Evolutionary conservation across 1,284 basidiomycete genomes (phyloP).

Genomic region (Kwoniella shivajii): DNA sequence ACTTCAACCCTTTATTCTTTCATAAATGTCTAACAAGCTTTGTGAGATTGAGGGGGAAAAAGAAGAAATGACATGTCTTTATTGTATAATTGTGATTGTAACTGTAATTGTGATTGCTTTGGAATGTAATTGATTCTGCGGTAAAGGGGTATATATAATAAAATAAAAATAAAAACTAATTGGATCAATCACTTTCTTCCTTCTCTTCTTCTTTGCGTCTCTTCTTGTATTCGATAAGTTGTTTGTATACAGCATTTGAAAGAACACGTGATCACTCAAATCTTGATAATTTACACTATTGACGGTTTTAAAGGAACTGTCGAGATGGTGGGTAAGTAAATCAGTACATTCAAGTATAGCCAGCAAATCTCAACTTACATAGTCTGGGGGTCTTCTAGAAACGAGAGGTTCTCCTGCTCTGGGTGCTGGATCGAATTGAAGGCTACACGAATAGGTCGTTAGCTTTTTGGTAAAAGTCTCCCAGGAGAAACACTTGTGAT

Average conservation of each 20-base stretch:
- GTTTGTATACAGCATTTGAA: not conserved
- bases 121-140: too few relatives aligned
- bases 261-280: too few relatives aligned
- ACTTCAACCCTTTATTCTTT: too few relatives aligned
- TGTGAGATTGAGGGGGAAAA: not conserved
- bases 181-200: too few relatives aligned
- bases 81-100: not conserved
- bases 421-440: slow-evolving; percentile 99
- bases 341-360: not conserved
- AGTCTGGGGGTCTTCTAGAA: slow-evolving; percentile 96
- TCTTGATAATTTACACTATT: too few relatives aligned
- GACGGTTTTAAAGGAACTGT: slow-evolving; percentile 12
- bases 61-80: not conserved
- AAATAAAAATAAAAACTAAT: too few relatives aligned
- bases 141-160: not conserved
- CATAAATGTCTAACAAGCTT: too few relatives aligned
- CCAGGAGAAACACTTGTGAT: not conserved
- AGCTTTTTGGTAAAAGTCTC: not conserved
- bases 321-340: not conserved
- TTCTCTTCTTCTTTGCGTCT: not conserved
- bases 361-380: slow-evolving; percentile 61
- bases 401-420: slow-evolving; percentile 97
- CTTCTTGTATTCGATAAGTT: not conserved
- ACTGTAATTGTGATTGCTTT: not conserved
- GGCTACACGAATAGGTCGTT: slow-evolving; percentile 59